phyloP scores from a whole-genome alignment of 371 early-diverging fungal species.

The Rhizomucor miehei region DNA sequence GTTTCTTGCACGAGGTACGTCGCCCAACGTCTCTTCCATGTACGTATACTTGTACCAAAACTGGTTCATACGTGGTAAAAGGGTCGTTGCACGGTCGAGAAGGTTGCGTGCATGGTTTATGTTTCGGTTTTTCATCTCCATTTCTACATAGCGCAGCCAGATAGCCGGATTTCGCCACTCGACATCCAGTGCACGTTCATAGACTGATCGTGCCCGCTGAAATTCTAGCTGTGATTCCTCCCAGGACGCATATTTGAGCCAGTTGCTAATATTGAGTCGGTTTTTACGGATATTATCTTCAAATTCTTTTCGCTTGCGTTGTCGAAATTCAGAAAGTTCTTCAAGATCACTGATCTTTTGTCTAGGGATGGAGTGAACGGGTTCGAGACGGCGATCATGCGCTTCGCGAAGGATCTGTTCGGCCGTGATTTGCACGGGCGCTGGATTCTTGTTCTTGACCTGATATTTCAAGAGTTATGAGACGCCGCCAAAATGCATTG shows the following conservation, averaged over 20 bases:
- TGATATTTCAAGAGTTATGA: constrained; percentile 15
- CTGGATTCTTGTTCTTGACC: constrained; percentile 98
- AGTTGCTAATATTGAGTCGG: constrained; percentile 79
- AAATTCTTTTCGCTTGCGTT: constrained; percentile 90
- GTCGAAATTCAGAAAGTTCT: constrained; percentile 88
- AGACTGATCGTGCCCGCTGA: constrained; percentile 86
- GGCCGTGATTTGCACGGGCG: constrained; percentile 98
- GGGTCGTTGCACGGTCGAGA: constrained; percentile 85
- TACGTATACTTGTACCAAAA: constrained; percentile 98
- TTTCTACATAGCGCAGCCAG: constrained; percentile 93
- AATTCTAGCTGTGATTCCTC: constrained; percentile 90
- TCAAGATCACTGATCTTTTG: constrained; percentile 92
- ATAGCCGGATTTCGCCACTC: constrained; percentile 84
- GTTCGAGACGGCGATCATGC: constrained; percentile 79
- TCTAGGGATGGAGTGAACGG: constrained; percentile 71
- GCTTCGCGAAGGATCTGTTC: constrained; percentile 98
- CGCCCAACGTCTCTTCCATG: constrained; percentile 96
- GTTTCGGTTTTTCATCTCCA: constrained; percentile 96
- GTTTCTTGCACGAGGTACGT: constrained; percentile 85
- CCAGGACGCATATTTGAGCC: constrained; percentile 96
- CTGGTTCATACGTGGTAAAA: constrained; percentile 91
- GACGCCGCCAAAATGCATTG: not conserved
- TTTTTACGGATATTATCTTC: constrained; percentile 91
- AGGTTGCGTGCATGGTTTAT: constrained; percentile 92
- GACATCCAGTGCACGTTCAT: constrained; percentile 89